Conservation (phyloP, 306 rosid species). For the Quercus robur region DNA sequence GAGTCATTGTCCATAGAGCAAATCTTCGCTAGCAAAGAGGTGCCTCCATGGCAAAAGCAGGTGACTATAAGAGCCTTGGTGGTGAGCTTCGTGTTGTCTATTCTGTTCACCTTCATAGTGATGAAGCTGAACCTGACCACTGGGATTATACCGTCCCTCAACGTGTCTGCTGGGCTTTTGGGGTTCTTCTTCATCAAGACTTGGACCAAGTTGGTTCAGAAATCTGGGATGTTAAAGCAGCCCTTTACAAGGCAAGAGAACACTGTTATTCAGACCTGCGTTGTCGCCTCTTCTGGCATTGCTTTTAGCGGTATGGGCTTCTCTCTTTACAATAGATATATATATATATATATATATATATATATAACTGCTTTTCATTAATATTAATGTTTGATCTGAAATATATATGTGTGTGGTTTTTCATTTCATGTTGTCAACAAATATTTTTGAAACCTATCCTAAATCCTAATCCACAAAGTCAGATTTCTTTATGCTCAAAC, state of each 20-base stretch:
- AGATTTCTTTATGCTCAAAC: no score
- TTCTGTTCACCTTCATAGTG: constrained; percentile 43
- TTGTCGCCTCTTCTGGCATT: constrained; percentile 42
- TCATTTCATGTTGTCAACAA: no score
- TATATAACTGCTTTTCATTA: neutral
- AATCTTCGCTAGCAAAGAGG: constrained; percentile 20
- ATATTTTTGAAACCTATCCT: no score
- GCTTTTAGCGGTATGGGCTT: constrained; percentile 39
- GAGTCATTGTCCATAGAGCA: constrained; percentile 20
- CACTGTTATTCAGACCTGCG: constrained; percentile 47
- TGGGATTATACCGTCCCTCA: constrained; percentile 40
- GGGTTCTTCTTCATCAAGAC: constrained; percentile 46
- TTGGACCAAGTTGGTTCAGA: constrained; percentile 28
- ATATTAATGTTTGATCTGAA: no score
- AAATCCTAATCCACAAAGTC: no score
- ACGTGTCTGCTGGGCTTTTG: constrained; percentile 41
- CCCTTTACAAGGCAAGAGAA: constrained; percentile 48
- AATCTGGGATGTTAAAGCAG: constrained; percentile 18
- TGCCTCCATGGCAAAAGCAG: constrained; percentile 40
- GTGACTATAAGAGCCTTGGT: constrained; percentile 25
- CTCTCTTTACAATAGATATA: neutral
- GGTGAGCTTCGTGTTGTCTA: constrained; percentile 28
- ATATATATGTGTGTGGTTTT: no score
- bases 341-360: neutral
- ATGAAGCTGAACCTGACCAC: constrained; percentile 48